Evolutionary conservation across 2,329 filamentous ascomycete genomes (phyloP), one percentile per base, ranked within the genome.

Genomic region (Paracorniculantispora psalliotae): DNA sequence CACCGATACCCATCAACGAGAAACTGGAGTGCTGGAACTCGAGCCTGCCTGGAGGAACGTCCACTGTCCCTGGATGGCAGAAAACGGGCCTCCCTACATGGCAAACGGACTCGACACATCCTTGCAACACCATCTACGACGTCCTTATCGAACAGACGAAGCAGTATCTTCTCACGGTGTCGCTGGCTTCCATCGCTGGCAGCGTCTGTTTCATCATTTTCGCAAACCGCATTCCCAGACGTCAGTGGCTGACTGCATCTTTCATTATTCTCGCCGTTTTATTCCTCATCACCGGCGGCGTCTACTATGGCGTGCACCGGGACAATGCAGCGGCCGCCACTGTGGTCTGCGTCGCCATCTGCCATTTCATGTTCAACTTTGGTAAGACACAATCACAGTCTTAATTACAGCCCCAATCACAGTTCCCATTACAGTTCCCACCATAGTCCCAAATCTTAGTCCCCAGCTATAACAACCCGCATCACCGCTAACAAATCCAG

Each of bases 341-440:
- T 2, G 75, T 83, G 1, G 74, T 77, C 1, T 72, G 80, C 50
- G 79, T 82, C 23, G 79, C 81, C 17, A 68, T 83, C 15, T 80
- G 79, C 43, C 79, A 82, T 60, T 80, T 82, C 62, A 70, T 80
- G 61, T 83, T 83, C 64, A 83, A 83, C 63, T 79, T 83, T 67
- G 80, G 79, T 79, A 64, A 53, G 73, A 52, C 43, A 46, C 57
- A 53, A 21, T 26, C 26, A 5, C 26, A 33, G 1, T 26, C 33
- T 5, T 17, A 26, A n/a, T n/a, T n/a, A n/a, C n/a, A n/a, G n/a
- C n/a, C n/a, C n/a, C n/a, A n/a, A n/a, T n/a, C n/a, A n/a, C n/a
- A n/a, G n/a, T n/a, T n/a, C n/a, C n/a, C n/a, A n/a, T n/a, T n/a
- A n/a, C n/a, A n/a, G n/a, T n/a, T n/a, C n/a, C n/a, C n/a, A n/a